Percentiles rank a stretch among this genome's conserved stretches.
Evolutionary conservation across 352 stramenopile species (phyloP).

Genomic region (Phytophthora pseudosyringae): DNA sequence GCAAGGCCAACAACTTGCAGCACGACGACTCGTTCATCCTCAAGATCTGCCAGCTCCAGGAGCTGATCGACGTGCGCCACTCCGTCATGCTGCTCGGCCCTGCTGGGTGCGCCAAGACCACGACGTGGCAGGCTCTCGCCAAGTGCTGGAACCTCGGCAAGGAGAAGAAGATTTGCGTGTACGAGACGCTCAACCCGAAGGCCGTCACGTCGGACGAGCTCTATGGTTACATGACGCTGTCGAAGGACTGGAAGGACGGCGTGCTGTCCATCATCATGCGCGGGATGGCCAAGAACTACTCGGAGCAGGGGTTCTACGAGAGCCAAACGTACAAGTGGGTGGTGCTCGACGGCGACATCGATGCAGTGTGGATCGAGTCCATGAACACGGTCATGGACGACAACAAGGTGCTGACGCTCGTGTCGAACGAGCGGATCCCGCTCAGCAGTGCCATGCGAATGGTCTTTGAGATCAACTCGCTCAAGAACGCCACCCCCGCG

Average conservation of each 20-base stretch:
- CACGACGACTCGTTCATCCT: slow-evolving; percentile 88
- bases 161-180: slow-evolving; percentile 90
- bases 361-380: slow-evolving; percentile 90
- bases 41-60: slow-evolving; percentile 88
- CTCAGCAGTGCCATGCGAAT: slow-evolving; percentile 88
- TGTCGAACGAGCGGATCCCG: slow-evolving; percentile 89
- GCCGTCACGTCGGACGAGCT: slow-evolving; percentile 91
- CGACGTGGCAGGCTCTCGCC: slow-evolving; percentile 84
- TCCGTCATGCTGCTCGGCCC: slow-evolving; percentile 88
- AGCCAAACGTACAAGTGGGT: slow-evolving; percentile 93
- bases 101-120: slow-evolving; percentile 86
- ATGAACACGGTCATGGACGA: slow-evolving; percentile 99
- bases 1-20: slow-evolving; percentile 89
- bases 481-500: slow-evolving; percentile 88
- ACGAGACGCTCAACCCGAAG: slow-evolving; percentile 91
- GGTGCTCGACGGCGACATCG: slow-evolving; percentile 88
- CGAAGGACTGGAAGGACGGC: slow-evolving; percentile 91
- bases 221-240: slow-evolving; percentile 94
- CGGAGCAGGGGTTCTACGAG: slow-evolving; percentile 94
- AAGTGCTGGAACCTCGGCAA: slow-evolving; percentile 91
- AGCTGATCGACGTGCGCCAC: slow-evolving; percentile 89
- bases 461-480: slow-evolving; percentile 92
- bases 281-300: slow-evolving; percentile 91
- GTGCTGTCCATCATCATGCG: slow-evolving; percentile 92
- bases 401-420: slow-evolving; percentile 96